A percentile compares a stretch with the other conserved stretches of the same genome.
Evolutionary conservation across 306 rosid genomes (phyloP).

Genomic region (Dryas alaskensis): DNA sequence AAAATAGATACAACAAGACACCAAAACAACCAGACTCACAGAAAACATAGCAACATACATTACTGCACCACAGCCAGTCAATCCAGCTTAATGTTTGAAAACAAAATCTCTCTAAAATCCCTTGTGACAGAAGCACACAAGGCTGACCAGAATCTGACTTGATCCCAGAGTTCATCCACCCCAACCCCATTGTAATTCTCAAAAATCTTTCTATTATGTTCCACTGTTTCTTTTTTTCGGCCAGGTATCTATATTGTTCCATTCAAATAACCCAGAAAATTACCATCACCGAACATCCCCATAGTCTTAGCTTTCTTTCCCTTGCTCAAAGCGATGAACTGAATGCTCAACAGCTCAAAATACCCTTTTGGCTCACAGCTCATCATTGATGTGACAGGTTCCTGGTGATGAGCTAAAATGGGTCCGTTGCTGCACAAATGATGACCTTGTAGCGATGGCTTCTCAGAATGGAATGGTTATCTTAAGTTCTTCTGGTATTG

Average conservation of each 20-base stretch:
- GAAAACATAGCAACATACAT: neutral
- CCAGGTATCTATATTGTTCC: neutral
- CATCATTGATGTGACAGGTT: conserved; percentile 55
- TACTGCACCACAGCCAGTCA: neutral
- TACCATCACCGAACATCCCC: neutral
- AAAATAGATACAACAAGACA: too few species aligned
- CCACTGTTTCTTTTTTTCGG: neutral
- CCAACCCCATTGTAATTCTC: neutral
- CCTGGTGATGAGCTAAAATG: conserved; percentile 94
- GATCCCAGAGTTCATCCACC: neutral
- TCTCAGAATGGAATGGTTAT: conserved; percentile 92
- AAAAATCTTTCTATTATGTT: neutral
- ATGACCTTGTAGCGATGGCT: conserved; percentile 95
- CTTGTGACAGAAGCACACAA: neutral
- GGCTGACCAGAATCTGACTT: neutral
- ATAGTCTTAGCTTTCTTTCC: neutral
- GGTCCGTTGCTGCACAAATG: conserved; percentile 90
- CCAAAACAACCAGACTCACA: too few species aligned
- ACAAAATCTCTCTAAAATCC: neutral
- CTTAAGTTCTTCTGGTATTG: conserved; percentile 69
- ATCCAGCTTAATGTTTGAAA: neutral
- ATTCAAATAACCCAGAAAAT: neutral
- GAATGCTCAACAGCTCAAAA: neutral
- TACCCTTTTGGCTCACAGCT: conserved; percentile 24
- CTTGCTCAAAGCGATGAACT: neutral